phyloP scores from a whole-genome alignment of 345 rosid species.

The Populus tremula region DNA sequence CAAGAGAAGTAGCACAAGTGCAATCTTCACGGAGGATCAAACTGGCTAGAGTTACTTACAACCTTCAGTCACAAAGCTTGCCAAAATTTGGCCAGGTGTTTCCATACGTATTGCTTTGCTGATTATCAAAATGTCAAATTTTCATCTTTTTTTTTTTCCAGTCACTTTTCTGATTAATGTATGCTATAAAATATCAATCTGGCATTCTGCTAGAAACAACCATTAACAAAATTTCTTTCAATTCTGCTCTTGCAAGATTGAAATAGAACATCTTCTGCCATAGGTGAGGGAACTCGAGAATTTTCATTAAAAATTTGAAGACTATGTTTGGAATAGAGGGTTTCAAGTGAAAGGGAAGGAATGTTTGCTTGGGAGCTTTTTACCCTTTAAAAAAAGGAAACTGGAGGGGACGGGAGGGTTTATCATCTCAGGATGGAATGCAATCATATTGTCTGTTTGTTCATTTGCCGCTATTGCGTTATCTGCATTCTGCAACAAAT shows the following conservation, averaged over 20 bases:
- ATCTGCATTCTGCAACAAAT: neutral
- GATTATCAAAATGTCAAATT: neutral
- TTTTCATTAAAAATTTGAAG: neutral
- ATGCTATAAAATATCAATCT: neutral
- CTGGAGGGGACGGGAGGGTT: neutral
- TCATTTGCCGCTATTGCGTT: neutral
- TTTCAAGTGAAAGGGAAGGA: neutral
- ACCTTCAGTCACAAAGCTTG: conserved; percentile 38
- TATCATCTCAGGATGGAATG: neutral
- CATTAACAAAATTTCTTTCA: neutral
- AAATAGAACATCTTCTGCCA: neutral
- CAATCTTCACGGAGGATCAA: conserved; percentile 30
- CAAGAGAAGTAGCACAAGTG: conserved; percentile 13
- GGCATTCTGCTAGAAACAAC: neutral
- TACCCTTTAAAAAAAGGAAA: neutral
- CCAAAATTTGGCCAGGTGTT: conserved; percentile 48
- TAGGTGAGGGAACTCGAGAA: neutral
- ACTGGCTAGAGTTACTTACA: conserved; percentile 38
- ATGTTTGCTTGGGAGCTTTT: too few species aligned
- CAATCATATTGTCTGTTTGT: neutral
- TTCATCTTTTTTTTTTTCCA: neutral
- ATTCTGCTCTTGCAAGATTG: conserved; percentile 3
- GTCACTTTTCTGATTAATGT: neutral
- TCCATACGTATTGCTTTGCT: conserved; percentile 11
- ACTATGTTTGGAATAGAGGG: neutral